phyloP scores from a whole-genome alignment of 257 asterid species.

The Solanum appendiculatum region DNA sequence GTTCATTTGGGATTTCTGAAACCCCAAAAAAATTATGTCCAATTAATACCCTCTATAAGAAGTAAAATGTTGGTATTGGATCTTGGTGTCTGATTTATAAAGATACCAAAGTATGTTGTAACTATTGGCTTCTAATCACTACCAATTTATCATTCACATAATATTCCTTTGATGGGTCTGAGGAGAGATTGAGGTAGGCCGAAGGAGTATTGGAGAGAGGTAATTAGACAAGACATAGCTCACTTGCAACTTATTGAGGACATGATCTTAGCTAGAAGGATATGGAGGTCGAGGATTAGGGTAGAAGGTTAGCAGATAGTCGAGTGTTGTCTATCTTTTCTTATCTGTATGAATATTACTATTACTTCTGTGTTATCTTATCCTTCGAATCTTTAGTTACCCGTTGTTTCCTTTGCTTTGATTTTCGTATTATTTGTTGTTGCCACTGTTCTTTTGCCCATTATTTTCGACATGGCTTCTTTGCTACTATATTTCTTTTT shows the following conservation, averaged over 20 bases:
- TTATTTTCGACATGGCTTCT: background rate
- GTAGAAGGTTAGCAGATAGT: fast-evolving
- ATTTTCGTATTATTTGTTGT: background rate
- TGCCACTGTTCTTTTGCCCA: background rate
- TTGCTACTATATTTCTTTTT: background rate
- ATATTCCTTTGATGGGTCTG: background rate
- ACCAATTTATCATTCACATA: background rate
- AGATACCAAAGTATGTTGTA: too few relatives aligned
- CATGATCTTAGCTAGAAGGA: background rate
- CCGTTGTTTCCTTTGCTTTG: background rate
- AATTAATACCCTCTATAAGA: too few relatives aligned
- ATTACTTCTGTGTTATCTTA: background rate
- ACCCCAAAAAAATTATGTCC: too few relatives aligned
- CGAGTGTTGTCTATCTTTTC: too few relatives aligned
- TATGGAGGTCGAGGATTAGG: background rate
- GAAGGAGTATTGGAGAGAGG: background rate
- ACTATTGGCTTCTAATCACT: too few relatives aligned
- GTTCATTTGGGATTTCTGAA: too few relatives aligned
- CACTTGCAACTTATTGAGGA: too few relatives aligned
- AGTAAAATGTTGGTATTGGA: too few relatives aligned
- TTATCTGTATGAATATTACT: too few relatives aligned
- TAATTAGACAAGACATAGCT: too few relatives aligned
- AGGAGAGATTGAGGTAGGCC: background rate
- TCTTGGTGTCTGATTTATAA: too few relatives aligned
- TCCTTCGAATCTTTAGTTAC: background rate